Conservation (phyloP, 257 asterid species). For the Solanum piurae region DNA sequence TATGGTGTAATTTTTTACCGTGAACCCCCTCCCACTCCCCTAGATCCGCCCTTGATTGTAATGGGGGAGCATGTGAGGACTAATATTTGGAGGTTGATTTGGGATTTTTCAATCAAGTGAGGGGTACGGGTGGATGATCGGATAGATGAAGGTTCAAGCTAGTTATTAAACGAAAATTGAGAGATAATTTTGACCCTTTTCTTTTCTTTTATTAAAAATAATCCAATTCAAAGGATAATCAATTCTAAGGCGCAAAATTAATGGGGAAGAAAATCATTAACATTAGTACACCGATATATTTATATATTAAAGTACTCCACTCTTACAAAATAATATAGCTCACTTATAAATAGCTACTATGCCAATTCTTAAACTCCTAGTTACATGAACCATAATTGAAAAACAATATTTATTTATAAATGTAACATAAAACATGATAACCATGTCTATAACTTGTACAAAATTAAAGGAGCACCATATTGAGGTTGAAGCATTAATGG, state of each 20-base stretch:
- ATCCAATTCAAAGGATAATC: too few relatives aligned
- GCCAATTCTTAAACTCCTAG: background rate
- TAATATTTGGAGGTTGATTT: background rate
- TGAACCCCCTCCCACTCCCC: too few relatives aligned
- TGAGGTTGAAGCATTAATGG: slow-evolving; percentile 8
- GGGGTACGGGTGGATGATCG: background rate
- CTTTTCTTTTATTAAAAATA: background rate
- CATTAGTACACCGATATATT: too few relatives aligned
- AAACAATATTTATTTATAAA: background rate
- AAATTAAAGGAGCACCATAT: slow-evolving; percentile 14
- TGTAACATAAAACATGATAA: background rate
- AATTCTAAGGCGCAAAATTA: too few relatives aligned
- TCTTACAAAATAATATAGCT: background rate
- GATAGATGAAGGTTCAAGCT: background rate
- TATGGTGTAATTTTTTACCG: too few relatives aligned
- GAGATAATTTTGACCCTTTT: too few relatives aligned
- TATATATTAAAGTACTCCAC: background rate
- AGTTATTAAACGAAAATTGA: too few relatives aligned
- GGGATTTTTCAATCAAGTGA: background rate
- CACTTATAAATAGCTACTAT: background rate
- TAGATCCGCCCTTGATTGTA: too few relatives aligned
- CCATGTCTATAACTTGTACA: background rate
- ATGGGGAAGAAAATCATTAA: background rate
- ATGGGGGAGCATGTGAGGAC: background rate
- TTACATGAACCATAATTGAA: background rate